Evolutionary conservation across 257 asterid genomes (phyloP), one percentile per base, ranked within the genome.

Genomic region (Petunia secreta): DNA sequence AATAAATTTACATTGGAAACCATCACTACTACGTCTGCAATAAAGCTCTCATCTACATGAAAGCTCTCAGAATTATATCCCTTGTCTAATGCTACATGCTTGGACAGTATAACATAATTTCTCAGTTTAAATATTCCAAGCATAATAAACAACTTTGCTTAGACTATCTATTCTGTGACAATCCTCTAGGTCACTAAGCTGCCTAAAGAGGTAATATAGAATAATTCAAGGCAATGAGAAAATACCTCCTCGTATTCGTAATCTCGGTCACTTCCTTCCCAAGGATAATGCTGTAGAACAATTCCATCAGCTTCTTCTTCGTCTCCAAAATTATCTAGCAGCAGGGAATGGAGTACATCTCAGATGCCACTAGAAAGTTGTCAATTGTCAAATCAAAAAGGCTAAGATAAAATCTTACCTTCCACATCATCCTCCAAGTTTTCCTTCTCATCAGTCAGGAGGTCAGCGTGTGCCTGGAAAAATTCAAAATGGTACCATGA

Each of bases 201-300:
- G 25, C 25, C 25, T 25, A 25, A 25, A 8, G 34, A 34, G 78
- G 36, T 34, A 73, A 34, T 36, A 7, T 62, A 73, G 62, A 50
- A 34, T 13, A 73, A 50, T 50, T 41, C 52, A 5, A 58, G 13
- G 0, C 10, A 25, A 7, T 13, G 76, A 73, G 11, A 14, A 79
- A 44, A 79, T 77, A 91, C 99, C 95, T 93, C 99, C 75, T 93
- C 99, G 66, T 95, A 93, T 43, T 79, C 81, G 80, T 95, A 95
- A 86, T 93, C 97, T 16, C 99, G 89, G 75, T 93, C 97, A 81
- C 83, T 92, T 83, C 99, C 99, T 83, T 95, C 98, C 99, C 99
- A 95, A 48, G 98, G 92, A 84, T 86, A 83, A 34, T 86, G 93
- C 53, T 90, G 94, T 67, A 93, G 82, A 63, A 89, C 89, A 82